Conservation (phyloP, 345 rosid species). For the Eucalyptus cladocalyx region DNA sequence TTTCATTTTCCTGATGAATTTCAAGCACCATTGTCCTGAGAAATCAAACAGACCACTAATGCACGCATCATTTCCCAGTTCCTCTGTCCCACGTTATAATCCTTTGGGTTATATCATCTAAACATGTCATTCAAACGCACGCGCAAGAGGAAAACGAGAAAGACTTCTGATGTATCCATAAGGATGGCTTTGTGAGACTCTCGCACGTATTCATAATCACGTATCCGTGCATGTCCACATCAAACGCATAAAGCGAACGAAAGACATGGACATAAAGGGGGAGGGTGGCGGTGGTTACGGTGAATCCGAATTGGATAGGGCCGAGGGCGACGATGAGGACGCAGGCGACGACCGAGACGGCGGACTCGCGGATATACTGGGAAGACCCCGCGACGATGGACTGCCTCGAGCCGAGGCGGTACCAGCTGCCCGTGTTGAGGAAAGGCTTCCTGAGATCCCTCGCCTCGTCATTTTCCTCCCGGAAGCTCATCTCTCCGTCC, state of each 20-base stretch:
- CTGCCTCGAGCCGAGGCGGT: slow-evolving; percentile 76
- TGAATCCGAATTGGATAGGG: slow-evolving; percentile 97
- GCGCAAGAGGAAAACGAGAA: not conserved
- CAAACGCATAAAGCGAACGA: not conserved
- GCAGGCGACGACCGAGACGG: slow-evolving; percentile 87
- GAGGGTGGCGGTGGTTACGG: slow-evolving; percentile 26
- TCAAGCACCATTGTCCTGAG: not conserved
- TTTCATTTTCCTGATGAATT: not conserved
- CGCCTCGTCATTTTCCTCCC: slow-evolving; percentile 76
- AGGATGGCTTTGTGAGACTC: not conserved
- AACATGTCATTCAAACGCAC: not conserved
- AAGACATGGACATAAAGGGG: not conserved
- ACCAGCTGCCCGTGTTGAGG: slow-evolving; percentile 95
- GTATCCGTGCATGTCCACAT: not conserved
- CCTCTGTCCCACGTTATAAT: not conserved
- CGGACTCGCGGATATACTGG: slow-evolving; percentile 65
- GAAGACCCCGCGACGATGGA: slow-evolving; percentile 73
- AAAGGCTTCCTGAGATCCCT: slow-evolving; percentile 79
- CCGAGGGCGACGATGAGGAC: slow-evolving; percentile 95
- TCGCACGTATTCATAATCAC: not conserved
- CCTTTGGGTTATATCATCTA: not conserved
- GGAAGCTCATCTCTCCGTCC: slow-evolving; percentile 44
- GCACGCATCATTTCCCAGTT: not conserved
- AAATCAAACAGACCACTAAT: not conserved
- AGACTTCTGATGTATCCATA: not conserved